phyloP scores from a whole-genome alignment of 495 filamentous ascomycete species.

The Penicillium mononematosum region DNA sequence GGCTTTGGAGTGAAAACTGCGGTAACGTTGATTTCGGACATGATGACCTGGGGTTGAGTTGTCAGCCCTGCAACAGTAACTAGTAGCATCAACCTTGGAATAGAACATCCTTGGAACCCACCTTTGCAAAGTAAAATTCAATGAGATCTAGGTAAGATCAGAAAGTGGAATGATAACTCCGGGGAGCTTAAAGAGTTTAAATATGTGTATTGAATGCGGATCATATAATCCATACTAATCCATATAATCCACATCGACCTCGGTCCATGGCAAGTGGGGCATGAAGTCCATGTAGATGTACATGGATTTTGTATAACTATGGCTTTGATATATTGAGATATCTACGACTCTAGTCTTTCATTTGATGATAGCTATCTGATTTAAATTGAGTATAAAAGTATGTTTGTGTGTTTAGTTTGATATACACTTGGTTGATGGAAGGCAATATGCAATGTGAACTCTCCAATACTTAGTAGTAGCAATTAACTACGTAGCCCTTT shows the following conservation, averaged over 20 bases:
- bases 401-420: not conserved
- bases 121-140: not conserved
- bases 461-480: not conserved
- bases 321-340: not conserved
- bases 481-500: not conserved
- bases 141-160: not conserved
- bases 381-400: not conserved
- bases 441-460: not conserved
- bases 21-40: conserved; percentile 34
- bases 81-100: not conserved
- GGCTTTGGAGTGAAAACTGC: conserved; percentile 34
- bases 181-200: not conserved
- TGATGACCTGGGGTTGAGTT: conserved; percentile 9
- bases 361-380: not conserved
- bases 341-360: not conserved
- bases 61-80: not conserved
- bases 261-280: conserved; percentile 14
- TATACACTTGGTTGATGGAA: not conserved
- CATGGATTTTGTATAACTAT: not conserved
- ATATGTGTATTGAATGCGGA: conserved; percentile 6
- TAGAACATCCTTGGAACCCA: not conserved
- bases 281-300: not conserved
- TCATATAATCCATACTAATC: conserved; percentile 13
- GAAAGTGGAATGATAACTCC: not conserved
- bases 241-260: conserved; percentile 5